Evolutionary conservation across 306 rosid species (phyloP), one percentile per base, ranked within the genome.

Genomic region (Cucurbita moschata): DNA sequence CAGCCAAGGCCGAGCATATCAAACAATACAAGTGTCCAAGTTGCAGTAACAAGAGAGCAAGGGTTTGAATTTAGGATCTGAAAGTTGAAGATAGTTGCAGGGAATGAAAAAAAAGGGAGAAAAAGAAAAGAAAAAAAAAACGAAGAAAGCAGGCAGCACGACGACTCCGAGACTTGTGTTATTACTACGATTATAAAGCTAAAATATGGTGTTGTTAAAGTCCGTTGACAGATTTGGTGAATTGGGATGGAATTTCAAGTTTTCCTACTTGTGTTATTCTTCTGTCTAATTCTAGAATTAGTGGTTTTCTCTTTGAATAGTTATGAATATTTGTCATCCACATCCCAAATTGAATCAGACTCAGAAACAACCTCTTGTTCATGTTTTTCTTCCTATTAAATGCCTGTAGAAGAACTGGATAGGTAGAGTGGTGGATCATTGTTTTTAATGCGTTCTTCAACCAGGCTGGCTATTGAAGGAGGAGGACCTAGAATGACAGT

Each of bases 11-110:
- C 6, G 93, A 88, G 81, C 93, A 88, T 76, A 88, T 88, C 88
- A 88, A 88, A 90, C 93, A 88, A 64, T 88, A 88, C 87, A 88
- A 88, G 83, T 88, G 93, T 81, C 93, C 93, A 35, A 78, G 88
- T 81, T 88, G 94, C 93, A 88, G 90, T 81, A 84, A 50, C 86
- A 88, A 88, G 86, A 88, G 85, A 83, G 87, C 84, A 73, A 88
- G 88, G 79, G 86, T 81, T 75, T 82, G 82, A 78, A 68, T 23
- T 80, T 74, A 83, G 80, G 81, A 73, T 82, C 76, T 52, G 60
- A 79, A 77, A 60, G 61, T 65, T 51, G 79, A 82, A 79, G 81
- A 58, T 61, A 73, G 49, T 75, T 67, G 65, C 75, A 50, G 71
- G 53, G 71, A 60, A 72, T 51, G 80, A 74, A 72, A 26, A 26